These are phyloP conservation scores for Pyrenula aspistea DNA, from an alignment of 495 filamentous ascomycete genomes.

Conservation along the genomic window DNA sequence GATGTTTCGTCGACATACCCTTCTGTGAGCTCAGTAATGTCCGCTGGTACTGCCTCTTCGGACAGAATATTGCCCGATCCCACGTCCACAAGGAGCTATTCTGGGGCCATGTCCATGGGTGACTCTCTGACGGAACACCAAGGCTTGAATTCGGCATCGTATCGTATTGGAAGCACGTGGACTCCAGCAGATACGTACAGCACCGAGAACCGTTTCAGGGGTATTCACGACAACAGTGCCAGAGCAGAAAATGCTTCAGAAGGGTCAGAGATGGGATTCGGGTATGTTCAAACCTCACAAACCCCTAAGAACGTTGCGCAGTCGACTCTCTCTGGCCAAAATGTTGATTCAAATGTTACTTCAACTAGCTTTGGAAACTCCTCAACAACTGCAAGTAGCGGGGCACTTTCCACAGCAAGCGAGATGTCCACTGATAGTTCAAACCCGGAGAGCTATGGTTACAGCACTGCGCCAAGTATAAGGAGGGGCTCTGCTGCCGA, in stretches of 20 bases:
- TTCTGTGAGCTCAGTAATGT: not conserved
- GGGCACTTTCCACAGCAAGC: not conserved
- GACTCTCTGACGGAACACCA: not conserved
- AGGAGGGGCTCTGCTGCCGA: slow-evolving; percentile 8
- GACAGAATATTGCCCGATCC: not conserved
- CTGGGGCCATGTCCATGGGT: not conserved
- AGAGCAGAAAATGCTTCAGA: not conserved
- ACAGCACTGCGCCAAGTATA: slow-evolving; percentile 19
- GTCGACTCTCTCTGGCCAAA: not conserved
- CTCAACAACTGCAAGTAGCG: not conserved
- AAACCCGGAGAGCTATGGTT: slow-evolving; percentile 20
- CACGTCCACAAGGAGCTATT: not conserved
- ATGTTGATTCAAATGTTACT: not conserved
- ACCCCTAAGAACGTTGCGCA: not conserved
- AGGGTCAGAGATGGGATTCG: slow-evolving; percentile 16
- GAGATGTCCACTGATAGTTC: slow-evolving; percentile 4
- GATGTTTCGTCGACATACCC: slow-evolving; percentile 2
- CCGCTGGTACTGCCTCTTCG: not conserved
- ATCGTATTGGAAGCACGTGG: not conserved
- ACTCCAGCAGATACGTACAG: not conserved
- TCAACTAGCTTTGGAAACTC: not conserved
- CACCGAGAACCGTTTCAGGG: not conserved
- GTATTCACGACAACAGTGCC: not conserved
- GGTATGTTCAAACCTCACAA: slow-evolving; percentile 16
- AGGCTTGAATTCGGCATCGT: not conserved